A percentile compares a stretch with the other conserved stretches of the same genome.
These are phyloP conservation scores for Dactylis glomerata DNA, from an alignment of 176 grass and related monocot species.

Conservation along the genomic window DNA sequence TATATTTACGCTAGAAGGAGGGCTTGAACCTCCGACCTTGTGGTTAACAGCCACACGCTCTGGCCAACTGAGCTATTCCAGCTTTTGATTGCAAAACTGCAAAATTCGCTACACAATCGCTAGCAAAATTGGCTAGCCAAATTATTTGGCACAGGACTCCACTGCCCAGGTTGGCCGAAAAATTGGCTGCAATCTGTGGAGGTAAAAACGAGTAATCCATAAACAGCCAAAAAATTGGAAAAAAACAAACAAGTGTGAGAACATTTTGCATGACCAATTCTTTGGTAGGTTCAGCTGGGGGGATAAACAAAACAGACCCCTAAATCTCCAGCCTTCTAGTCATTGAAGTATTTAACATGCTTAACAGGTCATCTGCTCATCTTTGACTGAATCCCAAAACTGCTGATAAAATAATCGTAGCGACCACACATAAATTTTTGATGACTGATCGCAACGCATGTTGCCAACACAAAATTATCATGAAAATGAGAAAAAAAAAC, in stretches of 20 bases:
- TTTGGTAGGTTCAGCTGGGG: too few relatives aligned
- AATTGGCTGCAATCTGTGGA: too few relatives aligned
- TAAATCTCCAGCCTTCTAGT: not conserved
- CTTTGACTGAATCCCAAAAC: not conserved
- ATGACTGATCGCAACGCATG: not conserved
- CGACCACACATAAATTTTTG: not conserved
- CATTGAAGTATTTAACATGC: not conserved
- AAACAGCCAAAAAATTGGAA: too few relatives aligned
- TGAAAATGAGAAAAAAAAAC: not conserved
- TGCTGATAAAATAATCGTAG: not conserved
- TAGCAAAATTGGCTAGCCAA: too few relatives aligned
- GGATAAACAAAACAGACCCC: too few relatives aligned
- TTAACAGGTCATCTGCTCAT: not conserved
- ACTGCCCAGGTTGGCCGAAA: too few relatives aligned
- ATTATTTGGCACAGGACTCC: too few relatives aligned
- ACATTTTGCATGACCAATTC: too few relatives aligned
- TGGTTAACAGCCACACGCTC: conserved; percentile 79
- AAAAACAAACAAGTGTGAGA: too few relatives aligned
- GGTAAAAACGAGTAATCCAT: too few relatives aligned
- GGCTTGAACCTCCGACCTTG: conserved; percentile 46
- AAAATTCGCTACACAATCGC: too few relatives aligned
- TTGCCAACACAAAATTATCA: not conserved
- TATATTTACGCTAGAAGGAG: conserved; percentile 3
- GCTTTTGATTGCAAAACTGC: not conserved
- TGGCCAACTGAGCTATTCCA: conserved; percentile 85